phyloP scores from a whole-genome alignment of 2,329 filamentous ascomycete species.

The Aspergillus pseudoglaucus region DNA sequence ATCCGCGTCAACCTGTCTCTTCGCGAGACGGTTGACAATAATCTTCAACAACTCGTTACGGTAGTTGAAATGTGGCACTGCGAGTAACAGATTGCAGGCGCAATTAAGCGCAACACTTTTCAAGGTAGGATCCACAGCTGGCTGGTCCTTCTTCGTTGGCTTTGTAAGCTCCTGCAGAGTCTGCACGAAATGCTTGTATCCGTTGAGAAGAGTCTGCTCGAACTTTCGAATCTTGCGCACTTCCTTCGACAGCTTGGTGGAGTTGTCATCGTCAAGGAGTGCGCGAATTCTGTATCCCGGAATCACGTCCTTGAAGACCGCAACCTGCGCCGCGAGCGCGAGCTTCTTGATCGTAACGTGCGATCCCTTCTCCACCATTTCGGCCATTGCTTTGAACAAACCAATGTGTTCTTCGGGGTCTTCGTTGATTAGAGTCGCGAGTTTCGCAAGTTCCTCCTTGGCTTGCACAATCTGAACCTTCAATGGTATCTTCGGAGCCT shows the following conservation, averaged over 20 bases:
- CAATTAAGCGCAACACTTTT: slow-evolving; percentile 76
- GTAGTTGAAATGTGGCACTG: slow-evolving; percentile 97
- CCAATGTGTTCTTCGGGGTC: slow-evolving; percentile 85
- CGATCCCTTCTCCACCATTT: slow-evolving; percentile 58
- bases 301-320: slow-evolving; percentile 92
- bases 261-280: slow-evolving; percentile 64
- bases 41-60: slow-evolving; percentile 81
- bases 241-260: slow-evolving; percentile 83
- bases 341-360: slow-evolving; percentile 74
- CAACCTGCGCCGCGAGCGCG: slow-evolving; percentile 75
- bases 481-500: slow-evolving; percentile 60
- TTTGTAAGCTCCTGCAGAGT: slow-evolving; percentile 64
- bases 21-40: slow-evolving; percentile 74
- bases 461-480: slow-evolving; percentile 76
- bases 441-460: slow-evolving; percentile 84
- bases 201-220: slow-evolving; percentile 77
- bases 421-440: slow-evolving; percentile 77
- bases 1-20: slow-evolving; percentile 63
- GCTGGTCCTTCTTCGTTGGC: slow-evolving; percentile 37
- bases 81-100: slow-evolving; percentile 69
- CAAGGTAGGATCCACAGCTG: slow-evolving; percentile 40
- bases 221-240: slow-evolving; percentile 75
- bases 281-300: slow-evolving; percentile 92
- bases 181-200: slow-evolving; percentile 79
- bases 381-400: slow-evolving; percentile 69